Conservation (phyloP, 345 rosid genomes). For the Lepidium africanum region DNA sequence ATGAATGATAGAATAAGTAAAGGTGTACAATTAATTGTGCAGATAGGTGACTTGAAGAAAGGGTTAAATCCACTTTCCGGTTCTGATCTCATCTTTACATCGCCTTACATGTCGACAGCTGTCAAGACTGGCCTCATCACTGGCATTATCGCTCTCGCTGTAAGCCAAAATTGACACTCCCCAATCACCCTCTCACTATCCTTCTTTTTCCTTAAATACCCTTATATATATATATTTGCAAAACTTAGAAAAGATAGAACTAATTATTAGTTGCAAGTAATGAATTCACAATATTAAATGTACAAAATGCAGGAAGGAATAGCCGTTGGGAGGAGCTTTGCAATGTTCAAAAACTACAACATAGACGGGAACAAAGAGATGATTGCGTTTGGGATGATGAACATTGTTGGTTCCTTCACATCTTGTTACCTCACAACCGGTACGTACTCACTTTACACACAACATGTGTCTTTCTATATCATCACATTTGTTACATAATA, state of each 20-base stretch:
- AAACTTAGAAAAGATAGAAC: neutral
- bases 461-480: neutral
- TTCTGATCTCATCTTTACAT: slow-evolving; percentile 57
- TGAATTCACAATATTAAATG: no score
- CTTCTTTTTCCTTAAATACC: no score
- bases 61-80: slow-evolving; percentile 77
- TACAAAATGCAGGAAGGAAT: slow-evolving; percentile 79
- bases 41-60: slow-evolving; percentile 81
- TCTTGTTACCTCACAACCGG: slow-evolving; percentile 91
- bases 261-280: neutral
- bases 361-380: slow-evolving; percentile 96
- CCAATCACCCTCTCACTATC: no score
- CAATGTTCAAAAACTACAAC: slow-evolving; percentile 84
- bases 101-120: slow-evolving; percentile 52
- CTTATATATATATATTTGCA: no score
- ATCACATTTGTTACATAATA: neutral
- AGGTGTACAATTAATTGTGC: neutral
- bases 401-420: slow-evolving; percentile 84
- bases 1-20: neutral
- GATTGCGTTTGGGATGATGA: slow-evolving; percentile 94
- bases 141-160: slow-evolving; percentile 91
- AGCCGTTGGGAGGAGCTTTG: slow-evolving; percentile 92
- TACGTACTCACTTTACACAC: slow-evolving; percentile 4
- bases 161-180: slow-evolving; percentile 17
- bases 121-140: slow-evolving; percentile 74